A percentile compares a stretch with the other conserved stretches of the same genome.
These are phyloP conservation scores for Leccinum barrowsii DNA, from an alignment of 768 basidiomycete species.

Conservation along the genomic window DNA sequence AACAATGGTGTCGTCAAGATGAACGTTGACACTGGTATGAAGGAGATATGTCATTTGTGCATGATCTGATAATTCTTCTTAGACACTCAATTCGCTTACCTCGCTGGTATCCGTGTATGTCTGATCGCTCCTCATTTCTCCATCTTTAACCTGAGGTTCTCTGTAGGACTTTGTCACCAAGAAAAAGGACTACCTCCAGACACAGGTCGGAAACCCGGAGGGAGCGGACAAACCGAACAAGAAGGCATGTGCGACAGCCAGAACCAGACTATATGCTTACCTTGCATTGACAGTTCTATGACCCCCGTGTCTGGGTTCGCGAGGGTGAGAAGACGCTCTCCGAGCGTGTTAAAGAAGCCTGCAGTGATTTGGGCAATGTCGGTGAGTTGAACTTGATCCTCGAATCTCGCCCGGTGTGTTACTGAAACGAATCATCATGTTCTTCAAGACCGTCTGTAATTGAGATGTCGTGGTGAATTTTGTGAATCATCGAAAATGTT, in stretches of 20 bases:
- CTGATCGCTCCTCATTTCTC: neutral
- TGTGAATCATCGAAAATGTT: conserved; percentile 2
- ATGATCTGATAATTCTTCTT: conserved; percentile 2
- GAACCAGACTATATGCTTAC: neutral
- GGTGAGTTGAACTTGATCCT: conserved; percentile 32
- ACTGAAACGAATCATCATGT: neutral
- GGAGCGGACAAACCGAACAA: conserved; percentile 98
- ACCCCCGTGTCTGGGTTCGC: conserved; percentile 97
- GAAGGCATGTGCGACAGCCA: conserved; percentile 54
- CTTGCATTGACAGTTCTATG: conserved; percentile 59
- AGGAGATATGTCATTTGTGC: neutral
- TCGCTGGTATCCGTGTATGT: conserved; percentile 73
- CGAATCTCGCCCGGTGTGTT: neutral
- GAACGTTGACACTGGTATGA: conserved; percentile 88
- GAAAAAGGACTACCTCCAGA: conserved; percentile 84
- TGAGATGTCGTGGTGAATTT: neutral
- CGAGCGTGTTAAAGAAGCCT: conserved; percentile 90
- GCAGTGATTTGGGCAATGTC: conserved; percentile 77
- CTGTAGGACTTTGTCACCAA: conserved; percentile 76
- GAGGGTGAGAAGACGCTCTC: conserved; percentile 94
- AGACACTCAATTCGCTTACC: conserved; percentile 91
- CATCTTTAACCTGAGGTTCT: neutral
- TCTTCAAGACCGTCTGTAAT: conserved; percentile 24
- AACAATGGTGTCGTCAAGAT: conserved; percentile 95
- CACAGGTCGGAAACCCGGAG: conserved; percentile 97